Evolutionary conservation across 2,329 filamentous ascomycete species (phyloP).

Genomic region (Zasmidium angulare): DNA sequence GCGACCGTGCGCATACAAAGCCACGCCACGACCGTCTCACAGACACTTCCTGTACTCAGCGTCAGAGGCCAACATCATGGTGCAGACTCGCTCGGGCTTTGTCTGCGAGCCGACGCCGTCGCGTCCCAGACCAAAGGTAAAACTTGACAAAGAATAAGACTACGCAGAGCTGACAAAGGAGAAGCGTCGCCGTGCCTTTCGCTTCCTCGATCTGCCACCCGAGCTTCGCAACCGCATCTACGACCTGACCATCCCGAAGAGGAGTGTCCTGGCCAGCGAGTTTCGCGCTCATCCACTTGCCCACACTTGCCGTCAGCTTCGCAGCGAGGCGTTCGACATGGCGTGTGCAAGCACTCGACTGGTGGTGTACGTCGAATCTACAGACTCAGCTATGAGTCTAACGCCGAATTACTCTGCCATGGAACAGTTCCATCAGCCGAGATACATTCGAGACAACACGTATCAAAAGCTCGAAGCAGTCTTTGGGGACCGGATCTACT

Average conservation of each 20-base stretch:
- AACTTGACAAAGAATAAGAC: too few relatives aligned
- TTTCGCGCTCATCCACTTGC: background rate
- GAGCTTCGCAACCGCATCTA: background rate
- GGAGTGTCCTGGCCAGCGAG: background rate
- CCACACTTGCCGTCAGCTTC: background rate
- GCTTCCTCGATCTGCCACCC: background rate
- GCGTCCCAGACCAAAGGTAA: too few relatives aligned
- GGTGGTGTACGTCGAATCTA: background rate
- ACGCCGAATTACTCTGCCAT: too few relatives aligned
- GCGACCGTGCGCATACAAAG: too few relatives aligned
- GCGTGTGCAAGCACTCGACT: background rate
- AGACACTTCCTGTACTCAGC: too few relatives aligned
- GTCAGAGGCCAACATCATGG: too few relatives aligned
- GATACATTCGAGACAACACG: background rate
- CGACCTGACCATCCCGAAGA: background rate
- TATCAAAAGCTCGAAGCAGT: too few relatives aligned
- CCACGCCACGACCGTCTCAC: too few relatives aligned
- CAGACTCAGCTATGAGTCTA: background rate
- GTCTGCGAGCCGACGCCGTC: too few relatives aligned
- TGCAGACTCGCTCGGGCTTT: too few relatives aligned
- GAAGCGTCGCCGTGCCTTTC: background rate
- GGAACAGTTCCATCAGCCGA: background rate
- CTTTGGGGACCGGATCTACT: too few relatives aligned
- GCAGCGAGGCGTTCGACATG: background rate
- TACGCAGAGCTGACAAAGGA: too few relatives aligned